These are phyloP conservation scores for Clonostachys sp. DNA, from an alignment of 2,329 filamentous ascomycete species.

Conservation along the genomic window DNA sequence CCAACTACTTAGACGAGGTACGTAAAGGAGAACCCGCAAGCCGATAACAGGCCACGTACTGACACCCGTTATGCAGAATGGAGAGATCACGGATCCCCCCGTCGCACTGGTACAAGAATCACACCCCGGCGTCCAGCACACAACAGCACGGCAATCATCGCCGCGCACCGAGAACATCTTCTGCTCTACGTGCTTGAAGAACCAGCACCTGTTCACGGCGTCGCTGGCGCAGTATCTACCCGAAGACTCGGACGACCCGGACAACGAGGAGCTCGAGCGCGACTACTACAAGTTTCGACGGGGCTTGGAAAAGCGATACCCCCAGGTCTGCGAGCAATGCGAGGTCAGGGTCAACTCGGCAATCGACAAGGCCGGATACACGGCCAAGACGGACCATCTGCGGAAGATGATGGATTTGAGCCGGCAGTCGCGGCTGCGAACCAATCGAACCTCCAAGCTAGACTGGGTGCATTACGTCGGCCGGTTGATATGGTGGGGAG, in stretches of 20 bases:
- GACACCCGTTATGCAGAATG: constrained; percentile 51
- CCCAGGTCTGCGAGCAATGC: constrained; percentile 81
- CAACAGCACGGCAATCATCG: not conserved
- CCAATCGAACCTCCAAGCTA: constrained; percentile 18
- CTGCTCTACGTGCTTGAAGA: constrained; percentile 79
- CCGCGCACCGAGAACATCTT: constrained; percentile 12
- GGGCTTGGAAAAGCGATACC: constrained; percentile 76
- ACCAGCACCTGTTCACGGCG: constrained; percentile 77
- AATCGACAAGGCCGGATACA: constrained; percentile 70
- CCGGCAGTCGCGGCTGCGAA: constrained; percentile 20
- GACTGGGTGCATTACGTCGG: constrained; percentile 37
- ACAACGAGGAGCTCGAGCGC: constrained; percentile 64
- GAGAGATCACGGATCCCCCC: constrained; percentile 86
- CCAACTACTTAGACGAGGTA: constrained; percentile 87
- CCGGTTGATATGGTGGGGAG: constrained; percentile 42
- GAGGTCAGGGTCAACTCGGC: constrained; percentile 67
- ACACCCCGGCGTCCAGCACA: not conserved
- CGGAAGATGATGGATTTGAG: constrained; percentile 69
- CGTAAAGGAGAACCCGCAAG: not conserved
- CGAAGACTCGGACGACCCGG: constrained; percentile 57
- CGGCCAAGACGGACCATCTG: constrained; percentile 77
- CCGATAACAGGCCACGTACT: constrained; percentile 5
- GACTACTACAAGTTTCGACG: constrained; percentile 66
- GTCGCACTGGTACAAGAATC: constrained; percentile 41
- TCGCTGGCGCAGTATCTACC: constrained; percentile 77